These are phyloP conservation scores for Lolium rigidum DNA, from an alignment of 176 grass and related monocot species.

Conservation along the genomic window DNA sequence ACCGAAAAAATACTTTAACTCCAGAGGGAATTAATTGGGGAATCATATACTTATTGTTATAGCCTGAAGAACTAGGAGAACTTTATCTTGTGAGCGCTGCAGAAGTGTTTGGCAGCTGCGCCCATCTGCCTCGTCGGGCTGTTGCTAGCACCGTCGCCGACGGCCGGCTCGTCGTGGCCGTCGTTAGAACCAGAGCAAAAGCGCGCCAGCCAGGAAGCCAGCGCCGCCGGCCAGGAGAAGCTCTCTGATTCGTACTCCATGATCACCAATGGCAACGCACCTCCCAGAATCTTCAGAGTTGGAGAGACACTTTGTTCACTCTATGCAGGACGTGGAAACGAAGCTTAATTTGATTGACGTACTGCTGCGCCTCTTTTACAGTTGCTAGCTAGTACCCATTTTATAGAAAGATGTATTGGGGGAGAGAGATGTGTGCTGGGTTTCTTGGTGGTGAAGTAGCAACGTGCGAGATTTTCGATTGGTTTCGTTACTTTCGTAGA, in stretches of 20 bases:
- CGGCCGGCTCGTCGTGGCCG: neutral
- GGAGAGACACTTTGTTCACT: neutral
- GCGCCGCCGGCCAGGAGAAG: conserved; percentile 16
- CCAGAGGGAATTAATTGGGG: neutral
- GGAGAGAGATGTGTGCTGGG: neutral
- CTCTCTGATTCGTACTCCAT: neutral
- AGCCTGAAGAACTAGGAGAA: neutral
- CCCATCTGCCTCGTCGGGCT: conserved; percentile 18
- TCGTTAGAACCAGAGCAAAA: conserved; percentile 14
- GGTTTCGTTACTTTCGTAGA: neutral
- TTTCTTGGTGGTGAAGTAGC: neutral
- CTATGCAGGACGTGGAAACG: neutral
- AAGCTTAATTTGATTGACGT: neutral
- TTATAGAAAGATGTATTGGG: neutral
- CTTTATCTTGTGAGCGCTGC: conserved; percentile 27
- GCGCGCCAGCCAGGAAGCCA: conserved; percentile 39
- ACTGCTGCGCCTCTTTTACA: conserved; percentile 12
- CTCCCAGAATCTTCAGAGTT: neutral
- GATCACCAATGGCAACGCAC: neutral
- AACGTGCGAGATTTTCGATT: neutral
- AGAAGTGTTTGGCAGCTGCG: neutral
- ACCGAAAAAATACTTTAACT: too few relatives aligned
- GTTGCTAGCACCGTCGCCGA: neutral
- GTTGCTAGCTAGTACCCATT: neutral
- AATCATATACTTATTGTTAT: neutral